Conservation (phyloP, 805 yeast genomes). For the Wickerhamomyces ciferrii region DNA sequence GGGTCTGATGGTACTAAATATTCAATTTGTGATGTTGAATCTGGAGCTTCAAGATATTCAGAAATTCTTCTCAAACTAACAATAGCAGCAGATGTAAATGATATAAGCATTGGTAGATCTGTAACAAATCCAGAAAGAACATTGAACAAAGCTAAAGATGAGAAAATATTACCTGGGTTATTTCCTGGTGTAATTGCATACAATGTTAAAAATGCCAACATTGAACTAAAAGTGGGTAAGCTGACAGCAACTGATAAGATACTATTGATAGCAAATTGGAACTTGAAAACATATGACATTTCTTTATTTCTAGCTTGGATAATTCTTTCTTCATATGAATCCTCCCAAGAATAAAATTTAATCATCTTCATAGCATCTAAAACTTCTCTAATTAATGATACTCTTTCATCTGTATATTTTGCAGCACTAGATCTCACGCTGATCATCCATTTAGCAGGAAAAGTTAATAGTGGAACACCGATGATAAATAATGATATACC, state of each 20-base stretch:
- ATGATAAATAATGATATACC: slow-evolving; percentile 47
- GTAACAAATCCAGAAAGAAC: slow-evolving; percentile 54
- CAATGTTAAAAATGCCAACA: slow-evolving; percentile 40
- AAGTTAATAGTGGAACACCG: slow-evolving; percentile 37
- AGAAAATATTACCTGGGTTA: slow-evolving; percentile 57
- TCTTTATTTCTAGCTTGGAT: slow-evolving; percentile 50
- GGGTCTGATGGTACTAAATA: slow-evolving; percentile 17
- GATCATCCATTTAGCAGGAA: slow-evolving; percentile 38
- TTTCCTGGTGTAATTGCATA: slow-evolving; percentile 29
- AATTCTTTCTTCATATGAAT: slow-evolving; percentile 55
- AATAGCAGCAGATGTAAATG: slow-evolving; percentile 48
- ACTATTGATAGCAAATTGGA: slow-evolving; percentile 50
- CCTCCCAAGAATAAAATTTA: slow-evolving; percentile 83
- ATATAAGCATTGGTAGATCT: slow-evolving; percentile 43
- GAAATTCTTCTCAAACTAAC: slow-evolving; percentile 53
- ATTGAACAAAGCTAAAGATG: slow-evolving; percentile 63
- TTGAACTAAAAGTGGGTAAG: slow-evolving; percentile 43
- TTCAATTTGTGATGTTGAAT: slow-evolving; percentile 31
- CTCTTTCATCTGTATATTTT: slow-evolving; percentile 56
- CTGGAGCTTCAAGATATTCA: slow-evolving; percentile 40
- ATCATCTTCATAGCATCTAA: slow-evolving; percentile 57
- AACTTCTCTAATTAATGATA: slow-evolving; percentile 51
- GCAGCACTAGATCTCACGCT: slow-evolving; percentile 44
- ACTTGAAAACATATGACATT: slow-evolving; percentile 44
- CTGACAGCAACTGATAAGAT: slow-evolving; percentile 41